These are phyloP conservation scores for Hygrocybe coccinea DNA, from an alignment of 768 basidiomycete species.

Conservation along the genomic window DNA sequence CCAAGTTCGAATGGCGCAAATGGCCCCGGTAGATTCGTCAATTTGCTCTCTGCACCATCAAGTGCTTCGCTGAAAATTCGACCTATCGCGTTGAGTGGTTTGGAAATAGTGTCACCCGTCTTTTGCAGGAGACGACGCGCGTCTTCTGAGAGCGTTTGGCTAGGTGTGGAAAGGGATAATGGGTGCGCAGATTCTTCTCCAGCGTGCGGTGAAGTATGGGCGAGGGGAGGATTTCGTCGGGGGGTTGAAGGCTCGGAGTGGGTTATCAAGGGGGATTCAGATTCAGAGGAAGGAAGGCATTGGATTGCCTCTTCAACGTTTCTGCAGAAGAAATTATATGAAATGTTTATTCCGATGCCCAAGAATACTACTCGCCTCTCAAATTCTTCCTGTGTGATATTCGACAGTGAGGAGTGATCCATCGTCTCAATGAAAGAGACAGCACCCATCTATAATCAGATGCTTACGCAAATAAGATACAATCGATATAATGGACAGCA, in stretches of 20 bases:
- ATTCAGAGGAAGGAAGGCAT: conserved; percentile 33
- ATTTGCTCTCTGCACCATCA: conserved; percentile 62
- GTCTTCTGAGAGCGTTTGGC: conserved; percentile 57
- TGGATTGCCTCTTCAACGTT: conserved; percentile 53
- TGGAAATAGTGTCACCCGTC: conserved; percentile 86
- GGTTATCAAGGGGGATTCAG: conserved; percentile 17
- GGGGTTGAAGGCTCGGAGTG: conserved; percentile 8
- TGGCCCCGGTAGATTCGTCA: conserved; percentile 61
- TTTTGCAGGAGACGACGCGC: conserved; percentile 81
- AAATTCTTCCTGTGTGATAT: conserved; percentile 90
- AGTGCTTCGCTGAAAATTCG: conserved; percentile 83
- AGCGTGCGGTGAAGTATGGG: conserved; percentile 44
- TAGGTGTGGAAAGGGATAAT: conserved; percentile 58
- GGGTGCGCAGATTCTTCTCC: conserved; percentile 90
- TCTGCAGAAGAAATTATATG: conserved; percentile 21
- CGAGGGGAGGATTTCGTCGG: conserved; percentile 15
- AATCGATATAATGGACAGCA: not conserved
- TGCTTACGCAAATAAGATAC: not conserved
- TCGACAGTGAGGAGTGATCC: conserved; percentile 92
- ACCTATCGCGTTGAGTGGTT: conserved; percentile 84
- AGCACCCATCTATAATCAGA: conserved; percentile 71
- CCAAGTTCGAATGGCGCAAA: conserved; percentile 66
- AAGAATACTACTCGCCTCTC: conserved; percentile 50
- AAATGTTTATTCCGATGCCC: not conserved
- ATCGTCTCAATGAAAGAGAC: conserved; percentile 97